Percentiles rank a stretch among this genome's conserved stretches.
Evolutionary conservation across 306 rosid species (phyloP).

Genomic region (Quercus glauca): DNA sequence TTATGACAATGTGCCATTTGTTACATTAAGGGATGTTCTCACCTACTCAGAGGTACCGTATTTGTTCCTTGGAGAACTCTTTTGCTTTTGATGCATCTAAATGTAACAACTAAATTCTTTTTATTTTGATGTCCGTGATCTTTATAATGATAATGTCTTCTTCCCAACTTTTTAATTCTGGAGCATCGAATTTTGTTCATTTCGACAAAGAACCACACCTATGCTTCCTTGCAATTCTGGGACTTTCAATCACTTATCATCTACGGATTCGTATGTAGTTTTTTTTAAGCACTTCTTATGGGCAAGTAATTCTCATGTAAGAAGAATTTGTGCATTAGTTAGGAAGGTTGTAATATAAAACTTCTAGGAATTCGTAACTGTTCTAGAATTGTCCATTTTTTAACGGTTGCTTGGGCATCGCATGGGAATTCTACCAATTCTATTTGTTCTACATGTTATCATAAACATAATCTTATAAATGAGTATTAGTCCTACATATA

Average conservation of each 20-base stretch:
- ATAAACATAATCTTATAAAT: neutral
- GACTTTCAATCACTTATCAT: neutral
- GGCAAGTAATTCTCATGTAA: neutral
- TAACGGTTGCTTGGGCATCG: too few species aligned
- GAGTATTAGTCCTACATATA: too few species aligned
- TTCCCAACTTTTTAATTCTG: neutral
- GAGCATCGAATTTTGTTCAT: conserved; percentile 5
- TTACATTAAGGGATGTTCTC: conserved; percentile 61
- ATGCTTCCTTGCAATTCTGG: neutral
- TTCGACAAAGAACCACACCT: neutral
- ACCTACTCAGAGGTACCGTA: conserved; percentile 48
- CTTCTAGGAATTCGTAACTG: neutral
- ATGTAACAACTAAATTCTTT: neutral
- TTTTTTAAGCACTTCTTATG: neutral
- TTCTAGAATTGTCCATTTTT: too few species aligned
- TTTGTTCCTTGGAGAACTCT: neutral
- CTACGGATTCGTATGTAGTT: neutral
- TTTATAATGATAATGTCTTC: neutral
- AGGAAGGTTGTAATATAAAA: neutral
- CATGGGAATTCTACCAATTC: neutral
- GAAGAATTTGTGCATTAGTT: neutral
- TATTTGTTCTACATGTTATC: neutral
- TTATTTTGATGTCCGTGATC: neutral
- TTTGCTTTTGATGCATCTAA: neutral
- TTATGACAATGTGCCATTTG: conserved; percentile 12